phyloP scores from a whole-genome alignment of 1,284 basidiomycete species.

The Apiotrichum laibachii region DNA sequence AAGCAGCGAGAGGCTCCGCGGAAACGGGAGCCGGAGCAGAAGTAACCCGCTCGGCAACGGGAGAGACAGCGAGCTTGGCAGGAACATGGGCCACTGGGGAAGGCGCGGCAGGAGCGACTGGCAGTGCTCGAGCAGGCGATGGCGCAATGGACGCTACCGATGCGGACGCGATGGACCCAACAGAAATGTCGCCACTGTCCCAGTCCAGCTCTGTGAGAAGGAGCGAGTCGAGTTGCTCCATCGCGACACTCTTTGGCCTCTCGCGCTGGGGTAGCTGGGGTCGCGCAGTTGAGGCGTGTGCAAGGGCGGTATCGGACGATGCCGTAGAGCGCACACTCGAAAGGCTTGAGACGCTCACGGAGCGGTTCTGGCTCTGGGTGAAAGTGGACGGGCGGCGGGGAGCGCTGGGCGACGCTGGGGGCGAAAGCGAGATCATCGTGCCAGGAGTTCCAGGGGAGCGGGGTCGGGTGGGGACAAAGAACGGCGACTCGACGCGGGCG shows the following conservation, averaged over 20 bases:
- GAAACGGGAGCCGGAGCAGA: no score
- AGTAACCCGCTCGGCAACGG: no score
- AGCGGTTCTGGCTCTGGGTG: no score
- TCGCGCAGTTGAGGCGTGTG: neutral
- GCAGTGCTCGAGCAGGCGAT: no score
- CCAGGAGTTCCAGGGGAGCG: neutral
- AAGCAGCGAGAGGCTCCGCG: neutral
- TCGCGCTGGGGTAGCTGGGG: neutral
- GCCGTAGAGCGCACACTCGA: neutral
- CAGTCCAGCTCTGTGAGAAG: neutral
- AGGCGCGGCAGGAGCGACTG: no score
- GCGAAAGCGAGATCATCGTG: neutral
- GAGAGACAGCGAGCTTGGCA: no score
- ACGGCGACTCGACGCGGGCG: neutral
- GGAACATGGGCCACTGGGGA: no score
- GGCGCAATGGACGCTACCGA: no score
- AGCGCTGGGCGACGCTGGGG: neutral
- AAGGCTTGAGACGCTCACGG: neutral
- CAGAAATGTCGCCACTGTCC: neutral
- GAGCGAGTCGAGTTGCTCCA: slow-evolving; percentile 1
- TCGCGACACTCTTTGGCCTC: neutral
- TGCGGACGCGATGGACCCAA: no score
- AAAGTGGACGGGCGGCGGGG: neutral
- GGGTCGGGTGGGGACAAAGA: neutral
- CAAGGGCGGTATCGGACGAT: neutral